Evolutionary conservation across 768 basidiomycete genomes (phyloP).

Genomic region (Astraeus odoratus): DNA sequence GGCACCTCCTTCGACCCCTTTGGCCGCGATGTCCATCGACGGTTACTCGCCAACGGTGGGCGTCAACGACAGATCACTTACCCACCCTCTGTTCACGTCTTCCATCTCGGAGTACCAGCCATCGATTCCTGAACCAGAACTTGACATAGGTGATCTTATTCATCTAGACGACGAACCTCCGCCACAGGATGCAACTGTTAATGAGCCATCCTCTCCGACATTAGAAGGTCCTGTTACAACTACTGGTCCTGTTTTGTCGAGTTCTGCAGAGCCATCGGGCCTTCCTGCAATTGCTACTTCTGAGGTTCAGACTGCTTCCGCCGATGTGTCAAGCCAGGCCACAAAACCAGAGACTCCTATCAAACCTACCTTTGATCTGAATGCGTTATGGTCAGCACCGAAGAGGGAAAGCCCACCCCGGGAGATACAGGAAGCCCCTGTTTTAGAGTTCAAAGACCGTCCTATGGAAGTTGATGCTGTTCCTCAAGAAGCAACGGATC

Average conservation of each 20-base stretch:
- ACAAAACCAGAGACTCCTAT: conserved; percentile 38
- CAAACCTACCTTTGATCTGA: conserved; percentile 62
- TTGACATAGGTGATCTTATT: conserved; percentile 70
- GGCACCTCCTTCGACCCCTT: conserved; percentile 50
- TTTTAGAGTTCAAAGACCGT: conserved; percentile 34
- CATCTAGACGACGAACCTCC: conserved; percentile 63
- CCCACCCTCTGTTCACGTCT: conserved; percentile 30
- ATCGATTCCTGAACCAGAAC: conserved; percentile 45
- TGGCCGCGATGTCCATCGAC: conserved; percentile 34
- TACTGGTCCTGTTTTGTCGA: conserved; percentile 4
- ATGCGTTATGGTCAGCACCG: conserved; percentile 62
- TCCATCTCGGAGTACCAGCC: conserved; percentile 33
- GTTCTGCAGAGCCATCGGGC: conserved; percentile 21
- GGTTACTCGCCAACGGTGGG: conserved; percentile 19
- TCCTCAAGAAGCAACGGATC: conserved; percentile 51
- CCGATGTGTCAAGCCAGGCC: conserved; percentile 17
- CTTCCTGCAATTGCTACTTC: conserved; percentile 41
- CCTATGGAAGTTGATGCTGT: conserved; percentile 36
- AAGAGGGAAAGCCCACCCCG: conserved; percentile 20
- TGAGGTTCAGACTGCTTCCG: conserved; percentile 17
- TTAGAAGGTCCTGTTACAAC: conserved; percentile 10
- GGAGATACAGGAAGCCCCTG: conserved; percentile 17
- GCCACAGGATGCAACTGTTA: conserved; percentile 27
- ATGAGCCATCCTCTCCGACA: conserved; percentile 13
- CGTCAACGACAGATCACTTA: conserved; percentile 21